Conservation (phyloP, 306 rosid genomes). For the Castanea mollissima region DNA sequence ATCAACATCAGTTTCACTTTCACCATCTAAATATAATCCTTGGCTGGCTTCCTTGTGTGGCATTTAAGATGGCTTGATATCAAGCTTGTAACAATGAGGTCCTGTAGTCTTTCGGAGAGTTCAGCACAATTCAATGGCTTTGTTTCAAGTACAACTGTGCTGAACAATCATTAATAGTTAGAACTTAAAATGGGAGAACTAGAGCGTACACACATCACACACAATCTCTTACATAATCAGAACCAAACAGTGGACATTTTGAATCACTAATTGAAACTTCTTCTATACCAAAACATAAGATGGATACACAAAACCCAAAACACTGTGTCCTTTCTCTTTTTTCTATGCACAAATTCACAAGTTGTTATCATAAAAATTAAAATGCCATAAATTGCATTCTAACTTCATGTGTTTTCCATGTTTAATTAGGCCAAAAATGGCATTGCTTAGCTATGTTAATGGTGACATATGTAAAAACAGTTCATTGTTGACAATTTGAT, state of each 20-base stretch:
- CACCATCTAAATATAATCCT: constrained; percentile 74
- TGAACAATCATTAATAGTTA: constrained; percentile 45
- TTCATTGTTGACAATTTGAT: too few species aligned
- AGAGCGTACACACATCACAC: constrained; percentile 8
- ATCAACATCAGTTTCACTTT: constrained; percentile 49
- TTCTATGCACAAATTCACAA: neutral
- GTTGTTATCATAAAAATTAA: neutral
- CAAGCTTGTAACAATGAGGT: constrained; percentile 63
- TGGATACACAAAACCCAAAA: neutral
- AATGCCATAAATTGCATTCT: neutral
- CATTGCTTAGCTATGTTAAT: too few species aligned
- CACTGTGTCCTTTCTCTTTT: neutral
- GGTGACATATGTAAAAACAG: too few species aligned
- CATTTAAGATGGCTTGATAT: constrained; percentile 66
- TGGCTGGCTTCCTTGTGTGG: constrained; percentile 71
- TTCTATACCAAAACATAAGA: neutral
- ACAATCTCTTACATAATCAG: neutral
- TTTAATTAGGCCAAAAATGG: neutral
- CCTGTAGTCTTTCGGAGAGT: constrained; percentile 59
- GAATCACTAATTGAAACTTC: neutral
- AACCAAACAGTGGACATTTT: neutral
- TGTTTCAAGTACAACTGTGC: constrained; percentile 64
- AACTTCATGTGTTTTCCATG: neutral
- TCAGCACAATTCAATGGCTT: constrained; percentile 51
- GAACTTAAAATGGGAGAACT: constrained; percentile 14